Evolutionary conservation across 176 grass and related monocot species (phyloP).

Genomic region (Aegilops umbellulata): DNA sequence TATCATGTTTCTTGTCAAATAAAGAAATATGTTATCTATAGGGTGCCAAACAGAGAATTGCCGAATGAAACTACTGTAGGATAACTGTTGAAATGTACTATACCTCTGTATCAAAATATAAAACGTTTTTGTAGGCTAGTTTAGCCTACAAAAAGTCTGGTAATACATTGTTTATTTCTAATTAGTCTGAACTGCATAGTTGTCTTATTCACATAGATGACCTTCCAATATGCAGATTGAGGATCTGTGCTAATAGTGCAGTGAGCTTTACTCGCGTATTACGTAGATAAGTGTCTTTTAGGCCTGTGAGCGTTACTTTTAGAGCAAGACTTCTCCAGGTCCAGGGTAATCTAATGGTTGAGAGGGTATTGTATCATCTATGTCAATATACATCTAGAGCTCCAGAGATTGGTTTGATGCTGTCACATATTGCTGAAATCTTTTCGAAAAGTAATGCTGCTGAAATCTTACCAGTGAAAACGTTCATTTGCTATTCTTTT

Average conservation of each 20-base stretch:
- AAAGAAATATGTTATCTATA: background rate
- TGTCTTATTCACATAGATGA: background rate
- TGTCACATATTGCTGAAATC: background rate
- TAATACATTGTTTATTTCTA: too few relatives aligned
- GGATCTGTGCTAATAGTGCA: background rate
- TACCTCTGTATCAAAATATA: too few relatives aligned
- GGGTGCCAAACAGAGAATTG: background rate
- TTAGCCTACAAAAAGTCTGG: too few relatives aligned
- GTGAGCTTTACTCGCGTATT: background rate
- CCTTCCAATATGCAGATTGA: background rate
- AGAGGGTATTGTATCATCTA: background rate
- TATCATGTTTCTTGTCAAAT: background rate
- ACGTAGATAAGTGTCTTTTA: background rate
- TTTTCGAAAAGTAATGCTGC: background rate
- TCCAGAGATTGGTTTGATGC: slow-evolving; percentile 2
- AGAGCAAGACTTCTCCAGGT: background rate
- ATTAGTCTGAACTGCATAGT: background rate
- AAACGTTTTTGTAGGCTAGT: too few relatives aligned
- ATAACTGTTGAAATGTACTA: slow-evolving; percentile 5
- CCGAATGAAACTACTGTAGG: background rate
- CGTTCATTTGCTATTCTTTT: background rate
- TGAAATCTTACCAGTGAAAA: slow-evolving; percentile 1
- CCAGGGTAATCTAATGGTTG: background rate
- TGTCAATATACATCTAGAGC: background rate
- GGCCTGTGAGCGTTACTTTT: background rate